A percentile compares a stretch with the other conserved stretches of the same genome.
phyloP scores from a whole-genome alignment of 2,329 filamentous ascomycete genomes.

The Colletotrichum orbiculare region DNA sequence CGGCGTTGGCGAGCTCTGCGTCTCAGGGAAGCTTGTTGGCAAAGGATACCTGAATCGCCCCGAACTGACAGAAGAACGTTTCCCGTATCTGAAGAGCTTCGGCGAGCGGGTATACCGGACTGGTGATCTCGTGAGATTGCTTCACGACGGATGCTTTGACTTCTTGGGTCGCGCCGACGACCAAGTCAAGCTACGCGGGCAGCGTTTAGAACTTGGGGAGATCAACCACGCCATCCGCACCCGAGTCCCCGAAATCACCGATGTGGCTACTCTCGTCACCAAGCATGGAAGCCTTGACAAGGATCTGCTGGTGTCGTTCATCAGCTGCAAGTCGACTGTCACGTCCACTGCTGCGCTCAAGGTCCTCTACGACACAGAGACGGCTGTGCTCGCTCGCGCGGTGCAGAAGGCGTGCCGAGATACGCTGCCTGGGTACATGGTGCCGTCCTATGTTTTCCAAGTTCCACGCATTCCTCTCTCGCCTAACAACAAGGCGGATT shows the following conservation, averaged over 20 bases:
- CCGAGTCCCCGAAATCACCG: slow-evolving; percentile 66
- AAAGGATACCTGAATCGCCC: slow-evolving; percentile 87
- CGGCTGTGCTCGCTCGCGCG: slow-evolving; percentile 42
- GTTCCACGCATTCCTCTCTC: slow-evolving; percentile 81
- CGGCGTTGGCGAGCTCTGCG: slow-evolving; percentile 86
- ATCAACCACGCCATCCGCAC: slow-evolving; percentile 85
- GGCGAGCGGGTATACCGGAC: slow-evolving; percentile 82
- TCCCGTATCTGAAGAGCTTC: slow-evolving; percentile 71
- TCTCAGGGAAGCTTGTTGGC: slow-evolving; percentile 87
- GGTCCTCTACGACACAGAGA: slow-evolving; percentile 37
- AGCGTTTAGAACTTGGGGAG: slow-evolving; percentile 89
- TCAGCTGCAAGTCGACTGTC: slow-evolving; percentile 53
- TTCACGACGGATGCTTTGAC: slow-evolving; percentile 85
- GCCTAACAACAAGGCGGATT: slow-evolving; percentile 89
- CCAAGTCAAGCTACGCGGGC: slow-evolving; percentile 90
- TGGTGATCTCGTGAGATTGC: slow-evolving; percentile 84
- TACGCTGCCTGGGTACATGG: slow-evolving; percentile 85
- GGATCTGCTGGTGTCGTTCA: slow-evolving; percentile 84
- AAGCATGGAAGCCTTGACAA: slow-evolving; percentile 79
- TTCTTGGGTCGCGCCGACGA: slow-evolving; percentile 91
- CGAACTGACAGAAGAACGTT: slow-evolving; percentile 81
- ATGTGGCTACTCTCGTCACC: slow-evolving; percentile 80
- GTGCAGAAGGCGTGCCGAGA: slow-evolving; percentile 67
- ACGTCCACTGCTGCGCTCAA: slow-evolving; percentile 34
- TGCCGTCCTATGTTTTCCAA: slow-evolving; percentile 84